These are phyloP conservation scores for Schwanniomyces yamadae DNA, from an alignment of 805 yeast species.

Conservation along the genomic window DNA sequence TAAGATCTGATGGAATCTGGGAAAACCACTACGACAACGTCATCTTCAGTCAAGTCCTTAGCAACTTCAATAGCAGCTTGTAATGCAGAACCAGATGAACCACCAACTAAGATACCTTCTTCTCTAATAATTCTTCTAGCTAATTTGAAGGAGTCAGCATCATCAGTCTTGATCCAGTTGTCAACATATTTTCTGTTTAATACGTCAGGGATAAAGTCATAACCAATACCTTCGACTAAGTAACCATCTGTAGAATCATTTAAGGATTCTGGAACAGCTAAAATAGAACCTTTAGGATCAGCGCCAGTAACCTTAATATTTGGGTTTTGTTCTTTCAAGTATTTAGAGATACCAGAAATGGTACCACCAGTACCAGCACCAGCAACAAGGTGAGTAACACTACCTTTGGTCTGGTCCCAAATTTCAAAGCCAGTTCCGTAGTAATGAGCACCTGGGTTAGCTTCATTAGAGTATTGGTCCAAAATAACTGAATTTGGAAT, in stretches of 20 bases:
- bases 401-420: conserved; percentile 75
- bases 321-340: conserved; percentile 68
- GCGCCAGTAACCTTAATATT: conserved; percentile 69
- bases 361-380: conserved; percentile 98
- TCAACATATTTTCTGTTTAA: conserved; percentile 65
- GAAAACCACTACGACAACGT: conserved; percentile 73
- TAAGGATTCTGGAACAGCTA: conserved; percentile 74
- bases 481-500: conserved; percentile 81
- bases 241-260: conserved; percentile 59
- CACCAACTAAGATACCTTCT: conserved; percentile 87
- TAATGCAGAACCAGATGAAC: conserved; percentile 84
- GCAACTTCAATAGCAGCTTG: conserved; percentile 74
- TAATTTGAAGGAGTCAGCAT: conserved; percentile 71
- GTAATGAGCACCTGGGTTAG: conserved; percentile 83
- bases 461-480: conserved; percentile 77
- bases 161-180: conserved; percentile 84
- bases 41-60: conserved; percentile 67
- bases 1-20: conserved; percentile 88
- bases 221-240: conserved; percentile 89
- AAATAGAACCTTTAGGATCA: conserved; percentile 83
- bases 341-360: conserved; percentile 84
- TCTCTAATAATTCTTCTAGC: conserved; percentile 81
- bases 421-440: conserved; percentile 83
- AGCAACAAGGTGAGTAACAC: conserved; percentile 72
- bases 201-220: conserved; percentile 84